A percentile compares a stretch with the other conserved stretches of the same genome.
phyloP scores from a whole-genome alignment of 1,139 yeast species.

The Taphrina confusa region DNA sequence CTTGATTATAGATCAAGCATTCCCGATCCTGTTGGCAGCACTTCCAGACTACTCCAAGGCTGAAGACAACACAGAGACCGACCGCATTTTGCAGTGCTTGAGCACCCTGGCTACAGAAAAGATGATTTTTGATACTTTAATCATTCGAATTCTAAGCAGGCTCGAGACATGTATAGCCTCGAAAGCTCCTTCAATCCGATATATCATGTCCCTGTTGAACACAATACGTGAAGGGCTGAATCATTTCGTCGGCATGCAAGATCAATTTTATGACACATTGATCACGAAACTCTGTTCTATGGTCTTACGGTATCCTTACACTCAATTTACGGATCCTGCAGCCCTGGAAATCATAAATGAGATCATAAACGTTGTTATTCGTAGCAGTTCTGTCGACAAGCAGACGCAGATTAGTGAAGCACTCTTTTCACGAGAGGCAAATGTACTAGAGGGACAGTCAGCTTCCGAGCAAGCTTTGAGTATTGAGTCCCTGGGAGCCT shows the following conservation, averaged over 20 bases:
- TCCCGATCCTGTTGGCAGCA: conserved; percentile 60
- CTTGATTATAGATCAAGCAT: conserved; percentile 58
- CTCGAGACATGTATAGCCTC: conserved; percentile 39
- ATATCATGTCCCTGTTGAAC: conserved; percentile 33
- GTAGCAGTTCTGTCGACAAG: conserved; percentile 34
- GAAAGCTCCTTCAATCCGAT: background rate
- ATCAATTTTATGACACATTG: conserved; percentile 44
- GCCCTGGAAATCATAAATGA: conserved; percentile 32
- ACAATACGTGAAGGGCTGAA: conserved; percentile 38
- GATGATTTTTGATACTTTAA: conserved; percentile 46
- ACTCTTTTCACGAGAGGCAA: background rate
- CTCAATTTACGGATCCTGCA: conserved; percentile 16
- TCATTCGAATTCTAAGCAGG: conserved; percentile 46
- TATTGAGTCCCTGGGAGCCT: conserved; percentile 41
- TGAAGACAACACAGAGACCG: conserved; percentile 41
- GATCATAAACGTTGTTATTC: conserved; percentile 38
- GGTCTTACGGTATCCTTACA: conserved; percentile 37
- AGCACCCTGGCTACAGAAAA: conserved; percentile 45
- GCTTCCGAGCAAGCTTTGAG: background rate
- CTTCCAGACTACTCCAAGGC: conserved; percentile 50
- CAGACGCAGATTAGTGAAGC: conserved; percentile 39
- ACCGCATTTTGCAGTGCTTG: conserved; percentile 43
- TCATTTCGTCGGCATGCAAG: conserved; percentile 42
- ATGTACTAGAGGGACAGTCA: background rate
- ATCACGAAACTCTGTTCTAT: conserved; percentile 42